A percentile compares a stretch with the other conserved stretches of the same genome.
These are phyloP conservation scores for Quillaja saponaria DNA, from an alignment of 306 rosid species.

Conservation along the genomic window DNA sequence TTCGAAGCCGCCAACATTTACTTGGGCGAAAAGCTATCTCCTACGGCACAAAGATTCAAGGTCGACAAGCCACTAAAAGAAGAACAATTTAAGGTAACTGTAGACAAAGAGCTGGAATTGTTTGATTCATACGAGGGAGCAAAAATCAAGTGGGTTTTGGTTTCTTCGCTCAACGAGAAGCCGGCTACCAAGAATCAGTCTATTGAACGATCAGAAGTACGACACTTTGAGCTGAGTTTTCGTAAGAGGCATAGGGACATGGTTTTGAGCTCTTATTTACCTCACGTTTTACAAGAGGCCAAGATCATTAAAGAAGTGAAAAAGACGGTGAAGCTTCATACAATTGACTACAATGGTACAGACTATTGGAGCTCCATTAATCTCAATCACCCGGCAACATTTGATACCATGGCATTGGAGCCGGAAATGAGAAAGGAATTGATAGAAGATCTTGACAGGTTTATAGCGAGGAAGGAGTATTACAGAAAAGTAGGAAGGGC, in stretches of 20 bases:
- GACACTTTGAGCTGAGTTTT: constrained; percentile 49
- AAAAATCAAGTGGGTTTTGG: constrained; percentile 50
- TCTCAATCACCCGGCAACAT: constrained; percentile 54
- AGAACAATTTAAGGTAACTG: constrained; percentile 30
- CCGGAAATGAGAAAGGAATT: constrained; percentile 39
- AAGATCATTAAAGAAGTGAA: constrained; percentile 36
- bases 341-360: constrained; percentile 45
- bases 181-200: constrained; percentile 10
- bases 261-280: constrained; percentile 49
- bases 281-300: constrained; percentile 31
- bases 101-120: constrained; percentile 47
- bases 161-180: constrained; percentile 27
- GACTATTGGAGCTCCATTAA: constrained; percentile 54
- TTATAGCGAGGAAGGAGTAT: constrained; percentile 48
- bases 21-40: constrained; percentile 37
- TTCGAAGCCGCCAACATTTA: constrained; percentile 49
- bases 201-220: constrained; percentile 21
- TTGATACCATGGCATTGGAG: constrained; percentile 51
- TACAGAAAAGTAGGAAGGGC: constrained; percentile 60
- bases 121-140: constrained; percentile 41
- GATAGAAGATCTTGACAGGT: constrained; percentile 45
- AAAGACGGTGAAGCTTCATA: constrained; percentile 55
- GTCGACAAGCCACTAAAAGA: constrained; percentile 46
- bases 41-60: constrained; percentile 32
- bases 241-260: constrained; percentile 45